Conservation (phyloP, 176 grass and related monocot species). For the Panicum miliaceum region DNA sequence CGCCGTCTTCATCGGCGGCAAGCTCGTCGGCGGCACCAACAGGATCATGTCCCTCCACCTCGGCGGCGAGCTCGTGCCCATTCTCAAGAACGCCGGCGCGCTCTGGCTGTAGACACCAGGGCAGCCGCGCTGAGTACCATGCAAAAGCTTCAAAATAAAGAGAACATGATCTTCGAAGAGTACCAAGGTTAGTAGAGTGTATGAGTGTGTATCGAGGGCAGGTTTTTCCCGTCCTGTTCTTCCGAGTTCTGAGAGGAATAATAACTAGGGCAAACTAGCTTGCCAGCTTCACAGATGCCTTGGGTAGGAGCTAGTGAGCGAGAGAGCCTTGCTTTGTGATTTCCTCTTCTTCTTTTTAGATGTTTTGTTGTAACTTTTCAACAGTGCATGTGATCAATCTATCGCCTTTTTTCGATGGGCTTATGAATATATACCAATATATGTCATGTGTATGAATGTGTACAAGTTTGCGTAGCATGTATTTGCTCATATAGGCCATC, state of each 20-base stretch:
- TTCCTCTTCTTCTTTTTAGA: background rate
- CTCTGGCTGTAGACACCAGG: constrained; percentile 57
- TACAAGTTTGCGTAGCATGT: background rate
- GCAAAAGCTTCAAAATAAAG: too few relatives aligned
- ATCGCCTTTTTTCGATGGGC: background rate
- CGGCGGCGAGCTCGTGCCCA: constrained; percentile 49
- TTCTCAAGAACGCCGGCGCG: constrained; percentile 61
- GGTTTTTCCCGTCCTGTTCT: constrained; percentile 26
- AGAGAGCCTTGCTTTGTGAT: background rate
- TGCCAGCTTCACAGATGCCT: constrained; percentile 2
- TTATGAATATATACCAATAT: background rate
- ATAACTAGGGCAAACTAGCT: background rate
- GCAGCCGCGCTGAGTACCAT: too few relatives aligned
- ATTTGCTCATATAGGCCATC: background rate
- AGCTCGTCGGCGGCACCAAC: constrained; percentile 59
- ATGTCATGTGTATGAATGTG: background rate
- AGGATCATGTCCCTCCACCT: constrained; percentile 68
- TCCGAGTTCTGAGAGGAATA: background rate
- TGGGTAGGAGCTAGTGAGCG: too few relatives aligned
- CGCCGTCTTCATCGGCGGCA: constrained; percentile 53
- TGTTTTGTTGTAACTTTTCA: background rate
- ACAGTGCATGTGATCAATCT: background rate
- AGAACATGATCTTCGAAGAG: background rate
- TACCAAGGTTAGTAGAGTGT: background rate
- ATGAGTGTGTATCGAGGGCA: background rate